Evolutionary conservation across 768 basidiomycete species (phyloP).

Genomic region (Nidula microcarpa): DNA sequence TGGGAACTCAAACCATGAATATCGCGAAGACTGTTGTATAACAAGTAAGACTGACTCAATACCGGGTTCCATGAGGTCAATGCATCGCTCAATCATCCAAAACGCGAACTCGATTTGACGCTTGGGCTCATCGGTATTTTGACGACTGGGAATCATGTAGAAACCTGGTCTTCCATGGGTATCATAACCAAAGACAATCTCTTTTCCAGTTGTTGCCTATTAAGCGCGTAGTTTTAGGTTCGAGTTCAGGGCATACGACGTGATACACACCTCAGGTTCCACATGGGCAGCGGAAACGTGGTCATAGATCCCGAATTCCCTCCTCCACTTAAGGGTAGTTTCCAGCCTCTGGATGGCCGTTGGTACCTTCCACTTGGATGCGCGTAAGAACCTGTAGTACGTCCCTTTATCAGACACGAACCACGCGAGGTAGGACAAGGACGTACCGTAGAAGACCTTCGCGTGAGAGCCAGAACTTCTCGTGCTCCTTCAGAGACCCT

Average conservation of each 20-base stretch:
- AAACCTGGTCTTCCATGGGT: conserved; percentile 56
- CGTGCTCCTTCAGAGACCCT: conserved; percentile 47
- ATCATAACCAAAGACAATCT: conserved; percentile 77
- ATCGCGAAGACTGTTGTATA: no score
- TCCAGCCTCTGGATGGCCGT: conserved; percentile 67
- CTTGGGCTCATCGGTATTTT: conserved; percentile 70
- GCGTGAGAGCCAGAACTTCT: conserved; percentile 78
- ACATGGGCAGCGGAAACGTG: conserved; percentile 56
- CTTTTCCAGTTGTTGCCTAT: conserved; percentile 80
- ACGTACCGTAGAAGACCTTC: conserved; percentile 69
- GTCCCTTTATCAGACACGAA: background rate
- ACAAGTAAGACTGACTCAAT: conserved; percentile 52
- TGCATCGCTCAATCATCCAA: conserved; percentile 73
- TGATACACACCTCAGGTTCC: conserved; percentile 62
- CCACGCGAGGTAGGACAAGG: background rate
- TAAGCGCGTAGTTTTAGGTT: background rate
- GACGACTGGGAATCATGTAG: conserved; percentile 67
- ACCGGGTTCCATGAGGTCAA: conserved; percentile 78
- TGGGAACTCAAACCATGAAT: conserved; percentile 15
- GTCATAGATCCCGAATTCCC: conserved; percentile 74
- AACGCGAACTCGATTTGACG: conserved; percentile 73
- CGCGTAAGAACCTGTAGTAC: conserved; percentile 61
- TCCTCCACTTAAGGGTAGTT: conserved; percentile 72
- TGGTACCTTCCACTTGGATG: conserved; percentile 66
- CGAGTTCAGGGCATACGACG: no score